phyloP scores from a whole-genome alignment of 192 early-diverging fungal species.

The Coemansia erecta region DNA sequence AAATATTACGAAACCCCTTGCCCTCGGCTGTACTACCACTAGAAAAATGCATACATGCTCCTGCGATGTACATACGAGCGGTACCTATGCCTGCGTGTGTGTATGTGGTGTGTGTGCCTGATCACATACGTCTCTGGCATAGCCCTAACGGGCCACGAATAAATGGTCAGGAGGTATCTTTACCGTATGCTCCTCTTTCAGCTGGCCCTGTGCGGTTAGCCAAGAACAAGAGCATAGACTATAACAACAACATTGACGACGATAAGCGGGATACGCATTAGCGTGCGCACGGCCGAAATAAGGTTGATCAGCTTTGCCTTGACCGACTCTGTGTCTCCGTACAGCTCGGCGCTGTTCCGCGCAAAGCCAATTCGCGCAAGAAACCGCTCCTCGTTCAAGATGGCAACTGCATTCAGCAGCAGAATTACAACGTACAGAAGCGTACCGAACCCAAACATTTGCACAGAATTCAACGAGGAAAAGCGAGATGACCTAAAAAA shows the following conservation, averaged over 20 bases:
- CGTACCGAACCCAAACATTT: slow-evolving; percentile 69
- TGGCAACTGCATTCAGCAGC: slow-evolving; percentile 84
- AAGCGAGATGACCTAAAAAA: not conserved
- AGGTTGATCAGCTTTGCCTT: slow-evolving; percentile 82
- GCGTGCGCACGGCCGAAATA: slow-evolving; percentile 85
- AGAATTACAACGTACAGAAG: slow-evolving; percentile 77
- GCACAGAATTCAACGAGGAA: not conserved
- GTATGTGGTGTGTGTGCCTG: no score
- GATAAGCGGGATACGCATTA: slow-evolving; percentile 86
- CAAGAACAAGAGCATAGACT: slow-evolving; percentile 77
- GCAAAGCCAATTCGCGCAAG: slow-evolving; percentile 80
- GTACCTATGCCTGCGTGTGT: no score
- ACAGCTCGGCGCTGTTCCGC: slow-evolving; percentile 58
- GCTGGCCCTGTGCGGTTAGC: slow-evolving; percentile 49
- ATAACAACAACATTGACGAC: slow-evolving; percentile 77
- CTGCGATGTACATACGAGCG: no score
- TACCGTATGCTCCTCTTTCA: not conserved
- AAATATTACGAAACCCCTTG: no score
- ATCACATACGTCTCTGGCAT: no score
- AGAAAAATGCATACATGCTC: no score
- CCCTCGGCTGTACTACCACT: no score
- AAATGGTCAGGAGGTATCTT: no score
- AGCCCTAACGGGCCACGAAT: no score
- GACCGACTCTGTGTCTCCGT: slow-evolving; percentile 65
- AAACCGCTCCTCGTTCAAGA: slow-evolving; percentile 91